Conservation (phyloP, 257 asterid genomes). For the Penstemon barbatus region DNA sequence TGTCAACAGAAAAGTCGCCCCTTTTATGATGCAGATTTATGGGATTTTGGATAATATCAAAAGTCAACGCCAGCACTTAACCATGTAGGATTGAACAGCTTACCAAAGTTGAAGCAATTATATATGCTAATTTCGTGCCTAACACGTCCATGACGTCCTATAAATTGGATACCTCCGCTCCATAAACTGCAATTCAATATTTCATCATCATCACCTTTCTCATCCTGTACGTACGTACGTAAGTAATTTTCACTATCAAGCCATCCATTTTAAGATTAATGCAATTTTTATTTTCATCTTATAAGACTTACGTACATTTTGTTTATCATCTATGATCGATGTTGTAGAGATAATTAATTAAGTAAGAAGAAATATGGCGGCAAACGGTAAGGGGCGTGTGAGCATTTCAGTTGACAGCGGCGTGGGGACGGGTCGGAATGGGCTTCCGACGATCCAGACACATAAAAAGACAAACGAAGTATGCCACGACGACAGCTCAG, state of each 20-base stretch:
- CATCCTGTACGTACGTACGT: slow-evolving; percentile 10
- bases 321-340: no score
- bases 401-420: slow-evolving; percentile 22
- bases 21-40: slow-evolving; percentile 21
- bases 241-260: slow-evolving; percentile 7
- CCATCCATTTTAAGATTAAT: neutral
- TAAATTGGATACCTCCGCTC: slow-evolving; percentile 33
- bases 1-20: slow-evolving; percentile 5
- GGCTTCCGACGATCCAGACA: slow-evolving; percentile 60
- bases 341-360: no score
- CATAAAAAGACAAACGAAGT: slow-evolving; percentile 39
- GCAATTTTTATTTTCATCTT: neutral
- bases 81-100: slow-evolving; percentile 23
- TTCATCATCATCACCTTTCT: slow-evolving; percentile 25
- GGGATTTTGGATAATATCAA: slow-evolving; percentile 24
- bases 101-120: slow-evolving; percentile 33
- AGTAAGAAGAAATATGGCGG: slow-evolving; percentile 42
- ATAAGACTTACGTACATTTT: no score
- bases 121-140: slow-evolving; percentile 17
- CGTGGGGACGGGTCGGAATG: slow-evolving; percentile 43
- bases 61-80: slow-evolving; percentile 7
- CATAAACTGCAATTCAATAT: neutral
- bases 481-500: slow-evolving; percentile 61
- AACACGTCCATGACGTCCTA: slow-evolving; percentile 26
- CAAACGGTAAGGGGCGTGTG: slow-evolving; percentile 37